Evolutionary conservation across 1,284 basidiomycete species (phyloP), one percentile per base, ranked within the genome.

Genomic region (Anthracocystis walkeri): DNA sequence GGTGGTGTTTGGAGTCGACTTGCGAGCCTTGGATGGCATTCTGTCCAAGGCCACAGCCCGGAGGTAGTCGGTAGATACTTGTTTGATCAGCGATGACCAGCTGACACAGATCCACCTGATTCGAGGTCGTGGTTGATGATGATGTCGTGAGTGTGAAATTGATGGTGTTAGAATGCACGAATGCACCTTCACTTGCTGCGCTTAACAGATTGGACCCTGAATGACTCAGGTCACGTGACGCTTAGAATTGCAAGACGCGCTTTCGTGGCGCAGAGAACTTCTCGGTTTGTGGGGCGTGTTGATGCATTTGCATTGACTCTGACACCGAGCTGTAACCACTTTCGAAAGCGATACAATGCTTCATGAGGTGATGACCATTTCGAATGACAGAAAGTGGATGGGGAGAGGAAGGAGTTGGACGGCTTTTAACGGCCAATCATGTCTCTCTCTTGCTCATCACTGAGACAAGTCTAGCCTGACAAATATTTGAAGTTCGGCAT

Each of bases 21-120:
- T 71, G 38, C 68, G 68, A 35, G 58, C 18, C 55, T 71, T 71
- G 31, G 62, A 29, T 53, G 63, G 68, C 68, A 71, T 71, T 52
- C 58, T 71, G 68, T 11, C 29, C 35, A 31, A 27, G 40, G 44
- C 54, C 7, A n/a, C n/a, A 27, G 29, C 48, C 48, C n/a, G 18
- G 12, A 8, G 8, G 48, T 31, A 38, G 16, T 29, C 46, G 5
- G 18, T 31, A 27, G 46, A 16, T 3, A 8, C 8, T 12, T 4
- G 2, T 11, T 4, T 38, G 18, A 4, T 11, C 29, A 49, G 29
- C 48, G n/a, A 31, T 16, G 14, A 12, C 1, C 29, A 49, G 48
- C 29, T 49, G 48, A 38, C 14, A 16, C 35, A 38, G 35, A 38
- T 14, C 35, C 35, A 16, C 35, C 14, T 38, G 16, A 14, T 38